A percentile compares a stretch with the other conserved stretches of the same genome.
Conservation (phyloP, 1,284 basidiomycete species). For the Tilletiopsis washingtonensis region DNA sequence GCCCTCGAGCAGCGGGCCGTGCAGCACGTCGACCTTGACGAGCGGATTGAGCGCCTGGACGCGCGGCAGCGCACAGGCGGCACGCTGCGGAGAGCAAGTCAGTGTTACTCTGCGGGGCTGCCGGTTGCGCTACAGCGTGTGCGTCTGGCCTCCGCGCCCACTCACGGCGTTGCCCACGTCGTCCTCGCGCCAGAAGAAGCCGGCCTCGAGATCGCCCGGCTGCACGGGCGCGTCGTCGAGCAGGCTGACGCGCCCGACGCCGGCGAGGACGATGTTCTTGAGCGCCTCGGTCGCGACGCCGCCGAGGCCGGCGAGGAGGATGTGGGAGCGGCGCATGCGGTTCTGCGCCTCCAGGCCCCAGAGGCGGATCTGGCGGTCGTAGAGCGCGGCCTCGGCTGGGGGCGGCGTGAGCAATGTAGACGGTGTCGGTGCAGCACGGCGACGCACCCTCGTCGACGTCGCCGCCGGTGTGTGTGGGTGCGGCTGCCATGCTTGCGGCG, state of each 20-base stretch:
- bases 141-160: constrained; percentile 2
- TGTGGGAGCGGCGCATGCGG: constrained; percentile 58
- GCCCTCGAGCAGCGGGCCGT: constrained; percentile 29
- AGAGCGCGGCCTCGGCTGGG: constrained; percentile 76
- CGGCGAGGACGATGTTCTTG: constrained; percentile 70
- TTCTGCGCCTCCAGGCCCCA: constrained; percentile 96
- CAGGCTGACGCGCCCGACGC: constrained; percentile 55
- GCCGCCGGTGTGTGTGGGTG: too few relatives aligned
- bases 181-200: constrained; percentile 87
- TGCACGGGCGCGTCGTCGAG: constrained; percentile 52
- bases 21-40: constrained; percentile 66
- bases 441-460: too few relatives aligned
- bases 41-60: constrained; percentile 86
- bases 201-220: constrained; percentile 69
- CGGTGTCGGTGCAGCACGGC: too few relatives aligned
- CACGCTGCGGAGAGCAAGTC: constrained; percentile 57
- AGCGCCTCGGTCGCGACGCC: constrained; percentile 90
- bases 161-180: constrained; percentile 68
- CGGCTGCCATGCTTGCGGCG: too few relatives aligned
- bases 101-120: not conserved
- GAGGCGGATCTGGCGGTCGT: constrained; percentile 92
- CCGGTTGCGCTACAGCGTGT: not conserved
- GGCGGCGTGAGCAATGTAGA: too few relatives aligned
- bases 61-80: constrained; percentile 70
- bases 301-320: constrained; percentile 71